phyloP scores from a whole-genome alignment of 495 filamentous ascomycete genomes.

The Xylaria palmicola region DNA sequence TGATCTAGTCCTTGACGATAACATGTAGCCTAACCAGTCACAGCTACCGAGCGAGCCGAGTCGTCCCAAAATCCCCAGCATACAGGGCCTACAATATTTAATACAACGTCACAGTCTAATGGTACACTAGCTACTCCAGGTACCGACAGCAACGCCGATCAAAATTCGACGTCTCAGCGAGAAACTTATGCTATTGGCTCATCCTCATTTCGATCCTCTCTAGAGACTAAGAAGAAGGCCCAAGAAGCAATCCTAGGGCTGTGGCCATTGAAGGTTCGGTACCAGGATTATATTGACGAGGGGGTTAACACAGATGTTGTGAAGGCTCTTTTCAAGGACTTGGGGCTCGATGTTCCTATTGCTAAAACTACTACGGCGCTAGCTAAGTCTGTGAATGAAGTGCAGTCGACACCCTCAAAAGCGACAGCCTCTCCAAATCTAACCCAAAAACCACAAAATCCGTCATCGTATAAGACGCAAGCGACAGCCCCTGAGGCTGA shows the following conservation, averaged over 20 bases:
- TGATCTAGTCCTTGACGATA: conserved; percentile 2
- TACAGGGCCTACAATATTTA: neutral
- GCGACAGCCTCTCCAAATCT: neutral
- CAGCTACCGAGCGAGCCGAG: conserved; percentile 10
- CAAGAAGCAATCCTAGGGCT: conserved; percentile 66
- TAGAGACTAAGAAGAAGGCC: conserved; percentile 63
- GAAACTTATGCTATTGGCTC: neutral
- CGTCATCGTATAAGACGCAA: neutral
- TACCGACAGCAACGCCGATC: neutral
- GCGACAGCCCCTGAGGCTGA: neutral
- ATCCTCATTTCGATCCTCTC: conserved; percentile 23
- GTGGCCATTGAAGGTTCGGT: conserved; percentile 63
- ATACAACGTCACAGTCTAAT: neutral
- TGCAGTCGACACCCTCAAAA: neutral
- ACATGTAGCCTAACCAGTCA: conserved; percentile 14
- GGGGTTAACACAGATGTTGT: conserved; percentile 66
- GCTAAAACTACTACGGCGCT: conserved; percentile 24
- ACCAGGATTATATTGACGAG: conserved; percentile 66
- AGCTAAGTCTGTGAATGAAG: conserved; percentile 4
- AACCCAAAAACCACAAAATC: conserved; percentile 8
- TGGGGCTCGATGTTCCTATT: conserved; percentile 53
- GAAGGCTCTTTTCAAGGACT: conserved; percentile 61
- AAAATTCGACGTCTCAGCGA: neutral
- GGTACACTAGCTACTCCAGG: neutral
- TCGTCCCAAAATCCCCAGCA: neutral